Percentiles rank a stretch among this genome's conserved stretches.
phyloP scores from a whole-genome alignment of 1,284 basidiomycete genomes.

The Boletus semigastroideus region DNA sequence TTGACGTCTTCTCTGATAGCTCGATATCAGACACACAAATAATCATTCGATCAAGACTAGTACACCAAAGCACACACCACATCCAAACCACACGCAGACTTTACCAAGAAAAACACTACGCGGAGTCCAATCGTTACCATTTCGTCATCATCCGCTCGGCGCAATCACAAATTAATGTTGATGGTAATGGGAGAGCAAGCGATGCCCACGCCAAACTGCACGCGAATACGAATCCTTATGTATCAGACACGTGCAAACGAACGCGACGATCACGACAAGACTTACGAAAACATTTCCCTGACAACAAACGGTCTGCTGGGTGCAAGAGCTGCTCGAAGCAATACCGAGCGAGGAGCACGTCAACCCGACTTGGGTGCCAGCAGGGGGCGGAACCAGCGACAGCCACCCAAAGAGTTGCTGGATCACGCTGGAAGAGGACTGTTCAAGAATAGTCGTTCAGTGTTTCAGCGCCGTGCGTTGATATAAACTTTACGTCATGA shows the following conservation, averaged over 20 bases:
- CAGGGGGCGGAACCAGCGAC: background rate
- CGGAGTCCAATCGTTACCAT: too few relatives aligned
- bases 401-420: background rate
- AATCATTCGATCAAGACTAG: too few relatives aligned
- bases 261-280: background rate
- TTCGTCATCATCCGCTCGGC: background rate
- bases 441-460: background rate
- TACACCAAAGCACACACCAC: too few relatives aligned
- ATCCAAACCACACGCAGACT: too few relatives aligned
- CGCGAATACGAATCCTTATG: background rate
- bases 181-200: constrained; percentile 17
- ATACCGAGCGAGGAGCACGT: constrained; percentile 11
- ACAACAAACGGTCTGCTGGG: constrained; percentile 20
- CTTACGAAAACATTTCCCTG: constrained; percentile 16
- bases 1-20: too few relatives aligned
- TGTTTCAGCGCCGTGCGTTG: background rate
- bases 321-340: constrained; percentile 4
- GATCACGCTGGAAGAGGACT: background rate
- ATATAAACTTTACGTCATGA: constrained; percentile 1
- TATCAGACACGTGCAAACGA: background rate
- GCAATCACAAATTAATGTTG: constrained; percentile 4
- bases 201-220: background rate
- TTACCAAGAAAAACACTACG: too few relatives aligned
- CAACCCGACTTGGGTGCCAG: constrained; percentile 8
- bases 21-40: too few relatives aligned